phyloP scores from a whole-genome alignment of 306 rosid genomes.

The Carpinus fangiana region DNA sequence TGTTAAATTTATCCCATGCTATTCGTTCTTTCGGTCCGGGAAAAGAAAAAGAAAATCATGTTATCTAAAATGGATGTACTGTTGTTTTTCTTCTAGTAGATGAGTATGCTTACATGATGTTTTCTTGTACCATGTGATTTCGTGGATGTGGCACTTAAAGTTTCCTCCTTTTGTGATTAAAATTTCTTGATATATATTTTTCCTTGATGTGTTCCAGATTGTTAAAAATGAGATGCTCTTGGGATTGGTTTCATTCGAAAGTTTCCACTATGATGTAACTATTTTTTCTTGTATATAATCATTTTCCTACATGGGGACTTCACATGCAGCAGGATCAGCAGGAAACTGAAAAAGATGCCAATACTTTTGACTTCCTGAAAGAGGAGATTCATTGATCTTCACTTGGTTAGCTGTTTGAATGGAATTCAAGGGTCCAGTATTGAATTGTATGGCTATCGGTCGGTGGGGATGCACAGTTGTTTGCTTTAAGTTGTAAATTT shows the following conservation, averaged over 20 bases:
- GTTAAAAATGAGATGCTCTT: neutral
- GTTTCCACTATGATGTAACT: neutral
- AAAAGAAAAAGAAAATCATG: neutral
- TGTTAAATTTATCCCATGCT: neutral
- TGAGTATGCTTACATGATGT: slow-evolving; percentile 6
- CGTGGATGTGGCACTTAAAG: slow-evolving; percentile 6
- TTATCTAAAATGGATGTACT: neutral
- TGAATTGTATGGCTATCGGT: neutral
- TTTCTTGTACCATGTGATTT: slow-evolving; percentile 16
- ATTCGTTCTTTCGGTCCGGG: too few relatives aligned
- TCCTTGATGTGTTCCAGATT: neutral
- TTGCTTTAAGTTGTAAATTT: neutral
- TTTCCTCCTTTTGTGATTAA: neutral
- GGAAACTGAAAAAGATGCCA: slow-evolving; percentile 22
- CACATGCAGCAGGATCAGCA: neutral
- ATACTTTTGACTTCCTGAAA: neutral
- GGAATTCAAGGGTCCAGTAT: slow-evolving; percentile 7
- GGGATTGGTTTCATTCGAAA: neutral
- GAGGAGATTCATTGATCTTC: slow-evolving; percentile 18
- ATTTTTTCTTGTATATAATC: neutral
- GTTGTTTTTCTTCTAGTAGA: slow-evolving; percentile 1
- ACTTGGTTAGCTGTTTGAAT: slow-evolving; percentile 14
- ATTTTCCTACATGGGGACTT: neutral
- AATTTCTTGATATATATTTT: neutral
- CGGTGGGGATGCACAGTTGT: neutral